A percentile compares a stretch with the other conserved stretches of the same genome.
These are phyloP conservation scores for Mycena indigotica DNA, from an alignment of 768 basidiomycete species.

Conservation along the genomic window DNA sequence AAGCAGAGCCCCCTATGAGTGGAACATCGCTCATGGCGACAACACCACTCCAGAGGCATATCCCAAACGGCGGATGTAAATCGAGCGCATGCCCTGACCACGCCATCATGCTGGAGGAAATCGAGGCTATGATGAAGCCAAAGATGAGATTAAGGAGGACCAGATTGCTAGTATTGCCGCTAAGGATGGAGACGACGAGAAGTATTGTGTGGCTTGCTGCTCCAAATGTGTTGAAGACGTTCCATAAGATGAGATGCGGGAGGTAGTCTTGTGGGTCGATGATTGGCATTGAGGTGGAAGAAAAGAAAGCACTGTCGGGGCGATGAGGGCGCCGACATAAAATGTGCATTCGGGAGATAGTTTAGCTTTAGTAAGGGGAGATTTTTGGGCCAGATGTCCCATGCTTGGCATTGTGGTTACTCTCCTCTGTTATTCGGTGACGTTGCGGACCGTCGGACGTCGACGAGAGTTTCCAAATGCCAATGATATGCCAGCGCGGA, in stretches of 20 bases:
- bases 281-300: conserved; percentile 6
- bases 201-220: conserved; percentile 4
- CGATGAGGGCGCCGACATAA: background rate
- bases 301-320: background rate
- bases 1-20: conserved; percentile 6
- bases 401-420: too few relatives aligned
- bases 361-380: too few relatives aligned
- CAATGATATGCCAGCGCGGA: too few relatives aligned
- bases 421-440: too few relatives aligned
- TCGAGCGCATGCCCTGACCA: conserved; percentile 19
- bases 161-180: conserved; percentile 1
- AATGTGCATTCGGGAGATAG: too few relatives aligned
- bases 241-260: conserved; percentile 13
- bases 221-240: conserved; percentile 14
- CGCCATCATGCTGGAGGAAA: background rate
- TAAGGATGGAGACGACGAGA: conserved; percentile 5
- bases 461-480: too few relatives aligned
- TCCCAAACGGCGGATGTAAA: conserved; percentile 1
- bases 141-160: conserved; percentile 9
- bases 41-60: conserved; percentile 14
- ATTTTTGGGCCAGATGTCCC: too few relatives aligned
- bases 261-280: conserved; percentile 1
- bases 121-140: conserved; percentile 7
- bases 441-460: too few relatives aligned
- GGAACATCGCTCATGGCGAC: conserved; percentile 11